These are phyloP conservation scores for Solanum sparsipilum DNA, from an alignment of 257 asterid genomes.

Conservation along the genomic window DNA sequence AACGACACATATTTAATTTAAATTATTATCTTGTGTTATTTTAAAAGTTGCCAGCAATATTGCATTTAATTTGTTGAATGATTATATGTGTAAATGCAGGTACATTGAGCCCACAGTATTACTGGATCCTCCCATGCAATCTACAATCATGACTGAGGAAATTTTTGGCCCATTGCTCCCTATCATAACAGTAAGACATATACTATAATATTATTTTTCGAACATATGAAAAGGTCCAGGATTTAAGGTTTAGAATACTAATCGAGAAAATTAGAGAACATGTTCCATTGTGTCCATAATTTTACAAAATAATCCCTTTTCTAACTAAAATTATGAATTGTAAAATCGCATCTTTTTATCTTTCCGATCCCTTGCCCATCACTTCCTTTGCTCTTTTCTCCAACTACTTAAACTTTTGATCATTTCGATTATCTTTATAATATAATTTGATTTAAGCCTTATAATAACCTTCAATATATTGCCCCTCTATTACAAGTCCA, in stretches of 20 bases:
- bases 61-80: neutral
- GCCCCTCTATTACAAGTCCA: neutral
- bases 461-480: too few species aligned
- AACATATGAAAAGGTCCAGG: too few species aligned
- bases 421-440: too few species aligned
- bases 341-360: neutral
- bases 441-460: neutral
- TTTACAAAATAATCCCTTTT: neutral
- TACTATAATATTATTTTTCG: neutral
- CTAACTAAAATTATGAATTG: too few species aligned
- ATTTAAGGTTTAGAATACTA: too few species aligned
- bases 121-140: constrained; percentile 58
- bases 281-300: too few species aligned
- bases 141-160: constrained; percentile 72
- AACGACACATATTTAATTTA: neutral
- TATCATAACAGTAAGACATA: constrained; percentile 42
- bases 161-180: constrained; percentile 83
- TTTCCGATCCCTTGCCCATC: neutral
- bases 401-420: too few species aligned
- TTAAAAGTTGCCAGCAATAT: neutral
- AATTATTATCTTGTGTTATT: neutral
- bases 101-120: constrained; percentile 64
- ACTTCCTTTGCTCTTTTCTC: neutral
- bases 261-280: too few species aligned
- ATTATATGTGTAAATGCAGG: constrained; percentile 13